Evolutionary conservation across 129 eudicot species (phyloP).

Genomic region (Erigeron canadensis): DNA sequence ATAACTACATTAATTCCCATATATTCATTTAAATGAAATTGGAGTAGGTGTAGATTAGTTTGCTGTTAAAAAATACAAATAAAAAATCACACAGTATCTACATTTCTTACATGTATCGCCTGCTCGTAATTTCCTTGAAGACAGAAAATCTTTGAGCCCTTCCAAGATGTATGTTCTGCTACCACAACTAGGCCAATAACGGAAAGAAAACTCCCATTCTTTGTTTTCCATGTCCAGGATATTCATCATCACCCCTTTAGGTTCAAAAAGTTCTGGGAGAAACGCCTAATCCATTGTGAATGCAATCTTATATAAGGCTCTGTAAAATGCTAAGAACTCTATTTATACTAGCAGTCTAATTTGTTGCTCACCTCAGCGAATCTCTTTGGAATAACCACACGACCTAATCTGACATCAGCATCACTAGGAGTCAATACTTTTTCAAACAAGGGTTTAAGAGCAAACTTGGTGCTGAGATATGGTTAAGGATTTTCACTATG

Average conservation of each 20-base stretch:
- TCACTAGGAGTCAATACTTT: slow-evolving; percentile 56
- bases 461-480: slow-evolving; percentile 37
- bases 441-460: slow-evolving; percentile 59
- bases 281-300: slow-evolving; percentile 44
- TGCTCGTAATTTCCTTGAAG: slow-evolving; percentile 47
- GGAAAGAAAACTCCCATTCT: slow-evolving; percentile 52
- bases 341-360: slow-evolving; percentile 4
- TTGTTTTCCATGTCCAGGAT: slow-evolving; percentile 58
- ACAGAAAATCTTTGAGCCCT: slow-evolving; percentile 60
- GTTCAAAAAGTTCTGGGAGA: slow-evolving; percentile 50
- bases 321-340: slow-evolving; percentile 3
- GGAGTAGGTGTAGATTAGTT: no score
- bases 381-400: slow-evolving; percentile 57
- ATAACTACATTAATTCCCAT: no score
- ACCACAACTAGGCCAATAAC: slow-evolving; percentile 49
- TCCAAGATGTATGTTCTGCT: slow-evolving; percentile 65
- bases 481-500: slow-evolving; percentile 37
- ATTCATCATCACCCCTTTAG: slow-evolving; percentile 43
- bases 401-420: slow-evolving; percentile 48
- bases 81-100: no score
- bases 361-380: slow-evolving; percentile 64
- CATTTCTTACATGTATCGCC: slow-evolving; percentile 61
- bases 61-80: no score
- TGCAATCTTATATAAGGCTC: slow-evolving; percentile 21
- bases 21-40: no score